phyloP scores from a whole-genome alignment of 257 asterid genomes.

The Scutellaria galericulata region DNA sequence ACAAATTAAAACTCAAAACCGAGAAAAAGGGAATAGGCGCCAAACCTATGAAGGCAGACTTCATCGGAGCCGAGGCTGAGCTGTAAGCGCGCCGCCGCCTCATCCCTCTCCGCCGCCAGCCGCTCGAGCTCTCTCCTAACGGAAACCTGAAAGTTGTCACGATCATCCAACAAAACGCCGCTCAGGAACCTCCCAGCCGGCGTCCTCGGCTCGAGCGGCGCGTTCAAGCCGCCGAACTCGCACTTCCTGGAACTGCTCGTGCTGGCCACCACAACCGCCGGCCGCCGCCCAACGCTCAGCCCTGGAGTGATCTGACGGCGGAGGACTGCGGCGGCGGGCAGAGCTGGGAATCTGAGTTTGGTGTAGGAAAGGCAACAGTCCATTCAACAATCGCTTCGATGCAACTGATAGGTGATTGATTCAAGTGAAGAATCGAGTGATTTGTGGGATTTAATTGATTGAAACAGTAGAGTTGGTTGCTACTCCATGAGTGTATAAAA shows the following conservation, averaged over 20 bases:
- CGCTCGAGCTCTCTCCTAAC: constrained; percentile 63
- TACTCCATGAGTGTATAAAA: not conserved
- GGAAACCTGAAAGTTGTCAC: constrained; percentile 48
- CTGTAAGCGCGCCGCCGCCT: constrained; percentile 61
- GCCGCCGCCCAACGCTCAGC: constrained; percentile 32
- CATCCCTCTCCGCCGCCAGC: constrained; percentile 56
- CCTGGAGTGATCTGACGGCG: constrained; percentile 34
- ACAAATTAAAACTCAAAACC: not conserved
- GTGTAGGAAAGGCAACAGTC: constrained; percentile 57
- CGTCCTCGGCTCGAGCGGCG: constrained; percentile 79
- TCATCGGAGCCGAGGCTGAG: constrained; percentile 70
- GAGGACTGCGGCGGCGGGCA: constrained; percentile 27
- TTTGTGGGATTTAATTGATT: not conserved
- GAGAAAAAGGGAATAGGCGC: not conserved
- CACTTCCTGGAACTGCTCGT: constrained; percentile 41
- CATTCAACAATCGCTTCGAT: constrained; percentile 54
- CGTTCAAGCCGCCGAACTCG: constrained; percentile 59
- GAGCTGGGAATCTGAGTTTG: constrained; percentile 41
- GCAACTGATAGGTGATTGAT: constrained; percentile 4
- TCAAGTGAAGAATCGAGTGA: not conserved
- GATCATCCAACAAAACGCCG: constrained; percentile 65
- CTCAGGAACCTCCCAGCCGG: constrained; percentile 64
- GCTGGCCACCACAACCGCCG: constrained; percentile 41
- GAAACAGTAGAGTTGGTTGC: too few species aligned
- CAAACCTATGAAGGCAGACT: constrained; percentile 81